Percentiles rank a stretch among this genome's conserved stretches.
phyloP scores from a whole-genome alignment of 768 basidiomycete genomes.

The Exidia glandulosa region DNA sequence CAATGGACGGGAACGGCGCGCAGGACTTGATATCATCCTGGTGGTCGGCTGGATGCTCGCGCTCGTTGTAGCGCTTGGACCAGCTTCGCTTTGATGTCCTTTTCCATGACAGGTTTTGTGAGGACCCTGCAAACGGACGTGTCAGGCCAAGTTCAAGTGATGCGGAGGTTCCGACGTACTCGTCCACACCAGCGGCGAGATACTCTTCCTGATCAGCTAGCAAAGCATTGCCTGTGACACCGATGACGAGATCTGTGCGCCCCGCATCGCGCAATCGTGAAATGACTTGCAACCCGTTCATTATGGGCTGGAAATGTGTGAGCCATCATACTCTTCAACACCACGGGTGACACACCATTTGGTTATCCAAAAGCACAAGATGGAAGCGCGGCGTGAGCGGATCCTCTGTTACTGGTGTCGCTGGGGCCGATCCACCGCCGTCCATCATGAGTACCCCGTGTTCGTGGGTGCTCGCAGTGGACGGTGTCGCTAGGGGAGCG shows the following conservation, averaged over 20 bases:
- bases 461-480: neutral
- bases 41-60: too few relatives aligned
- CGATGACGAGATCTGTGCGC: conserved; percentile 66
- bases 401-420: neutral
- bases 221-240: conserved; percentile 47
- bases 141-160: neutral
- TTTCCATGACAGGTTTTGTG: conserved; percentile 70
- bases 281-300: conserved; percentile 64
- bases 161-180: conserved; percentile 32
- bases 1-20: too few relatives aligned
- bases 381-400: conserved; percentile 19
- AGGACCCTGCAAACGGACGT: conserved; percentile 38
- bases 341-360: conserved; percentile 36
- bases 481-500: conserved; percentile 10
- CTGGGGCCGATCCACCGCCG: neutral
- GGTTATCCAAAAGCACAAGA: conserved; percentile 54
- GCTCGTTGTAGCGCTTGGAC: too few relatives aligned
- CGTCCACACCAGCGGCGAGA: conserved; percentile 61
- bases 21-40: too few relatives aligned
- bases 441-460: neutral
- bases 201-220: conserved; percentile 64
- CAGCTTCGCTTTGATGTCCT: conserved; percentile 23
- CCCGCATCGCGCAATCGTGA: conserved; percentile 52
- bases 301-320: conserved; percentile 32
- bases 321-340: neutral